Evolutionary conservation across 768 basidiomycete genomes (phyloP), one percentile per base, ranked within the genome.

Genomic region (Amyloporia xantha): DNA sequence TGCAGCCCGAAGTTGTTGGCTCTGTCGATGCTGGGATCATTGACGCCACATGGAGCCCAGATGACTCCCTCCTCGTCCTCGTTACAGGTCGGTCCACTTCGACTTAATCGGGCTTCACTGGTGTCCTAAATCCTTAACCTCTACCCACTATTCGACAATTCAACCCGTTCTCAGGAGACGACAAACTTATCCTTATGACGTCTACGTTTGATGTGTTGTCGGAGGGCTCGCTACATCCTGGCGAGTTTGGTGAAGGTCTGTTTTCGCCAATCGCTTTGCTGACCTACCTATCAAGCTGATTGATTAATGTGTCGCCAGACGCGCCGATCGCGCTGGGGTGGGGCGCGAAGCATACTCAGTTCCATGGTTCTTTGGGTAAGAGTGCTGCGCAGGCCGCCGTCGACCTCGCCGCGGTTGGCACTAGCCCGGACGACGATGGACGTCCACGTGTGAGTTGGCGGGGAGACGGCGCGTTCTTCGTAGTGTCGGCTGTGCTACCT

Each of bases 281-380:
- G 33, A 15, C 9, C 25, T 4, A 17, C 15, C 15, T 44, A 9
- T 44, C 27, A n/a, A n/a, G n/a, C n/a, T n/a, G 4, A 4, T 5
- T 27, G 39, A 27, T 17, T 5, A n/a, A 30, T n/a, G n/a, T n/a
- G 17, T 28, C 5, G 50, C 4, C 57, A 91, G 92, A 92, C 62
- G 79, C 84, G 21, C 90, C 89, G 2, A 91, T 97, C 59, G 91
- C 94, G 58, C 91, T 97, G 51, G 96, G 96, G 13, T 99, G 96
- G 96, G 96, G 96, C 35, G 88, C 89, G 1, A 95, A 94, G 61
- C 77, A 88, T 63, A 98, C 96, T 0, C 96, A 99, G 60, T 99
- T 99, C 62, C 93, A 97, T 57, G 96, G 96, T 9, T 95, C 93
- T 0, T 71, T 91, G 3, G 95, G 96, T 15, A 97, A 97, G 64